Percentiles rank a stretch among this genome's conserved stretches.
phyloP scores from a whole-genome alignment of 2,329 filamentous ascomycete genomes.

The Alternaria triticina region DNA sequence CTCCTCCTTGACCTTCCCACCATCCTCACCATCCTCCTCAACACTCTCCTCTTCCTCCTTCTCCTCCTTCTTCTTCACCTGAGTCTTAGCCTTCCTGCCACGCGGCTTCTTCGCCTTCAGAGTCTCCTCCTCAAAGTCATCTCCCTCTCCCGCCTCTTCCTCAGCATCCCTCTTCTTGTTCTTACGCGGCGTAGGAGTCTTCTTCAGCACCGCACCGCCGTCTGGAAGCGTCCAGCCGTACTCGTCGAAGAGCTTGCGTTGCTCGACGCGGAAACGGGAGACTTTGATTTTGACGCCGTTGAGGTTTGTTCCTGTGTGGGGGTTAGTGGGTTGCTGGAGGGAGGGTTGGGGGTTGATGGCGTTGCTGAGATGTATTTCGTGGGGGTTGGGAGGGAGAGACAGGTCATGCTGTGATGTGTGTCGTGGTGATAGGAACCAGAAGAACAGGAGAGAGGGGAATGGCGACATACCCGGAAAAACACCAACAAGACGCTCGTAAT shows the following conservation, averaged over 20 bases:
- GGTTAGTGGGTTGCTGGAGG: neutral
- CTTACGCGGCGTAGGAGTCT: neutral
- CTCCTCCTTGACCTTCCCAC: conserved; percentile 7
- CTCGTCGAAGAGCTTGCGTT: neutral
- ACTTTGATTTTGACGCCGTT: neutral
- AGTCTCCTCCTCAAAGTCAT: neutral
- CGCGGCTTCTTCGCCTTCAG: neutral
- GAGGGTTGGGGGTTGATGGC: too few species aligned
- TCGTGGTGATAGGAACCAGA: too few species aligned
- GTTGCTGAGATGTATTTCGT: too few species aligned
- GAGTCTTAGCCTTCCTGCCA: neutral
- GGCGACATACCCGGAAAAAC: neutral
- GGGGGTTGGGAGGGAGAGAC: too few species aligned
- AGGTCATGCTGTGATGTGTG: too few species aligned
- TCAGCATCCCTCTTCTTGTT: conserved; percentile 5
- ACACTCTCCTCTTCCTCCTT: neutral
- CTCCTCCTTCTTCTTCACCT: conserved; percentile 18
- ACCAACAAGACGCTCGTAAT: neutral
- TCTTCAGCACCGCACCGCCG: neutral
- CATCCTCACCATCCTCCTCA: neutral
- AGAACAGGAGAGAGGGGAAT: too few species aligned
- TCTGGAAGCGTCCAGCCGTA: neutral
- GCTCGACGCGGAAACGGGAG: neutral
- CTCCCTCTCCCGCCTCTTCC: neutral
- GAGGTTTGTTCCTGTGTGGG: neutral